phyloP scores from a whole-genome alignment of 106 monocot species.

The Phalaenopsis aphrodite region DNA sequence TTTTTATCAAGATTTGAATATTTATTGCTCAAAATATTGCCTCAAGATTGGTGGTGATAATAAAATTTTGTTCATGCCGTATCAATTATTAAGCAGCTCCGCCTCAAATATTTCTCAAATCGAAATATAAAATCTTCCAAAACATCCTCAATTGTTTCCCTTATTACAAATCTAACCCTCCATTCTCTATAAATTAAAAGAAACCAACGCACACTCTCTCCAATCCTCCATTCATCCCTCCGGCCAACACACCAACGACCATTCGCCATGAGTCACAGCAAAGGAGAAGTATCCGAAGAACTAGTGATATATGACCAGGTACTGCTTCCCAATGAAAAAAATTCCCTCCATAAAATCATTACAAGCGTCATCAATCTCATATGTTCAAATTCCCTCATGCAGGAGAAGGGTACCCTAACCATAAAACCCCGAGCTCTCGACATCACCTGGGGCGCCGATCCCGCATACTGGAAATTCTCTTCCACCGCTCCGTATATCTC shows the following conservation, averaged over 20 bases:
- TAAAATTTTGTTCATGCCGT: no score
- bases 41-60: no score
- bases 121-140: no score
- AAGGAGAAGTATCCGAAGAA: not conserved
- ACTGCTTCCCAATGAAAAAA: not conserved
- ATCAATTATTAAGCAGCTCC: no score
- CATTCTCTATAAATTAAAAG: not conserved
- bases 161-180: not conserved
- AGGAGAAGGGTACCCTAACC: not conserved
- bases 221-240: not conserved
- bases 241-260: not conserved
- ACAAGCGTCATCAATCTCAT: no score
- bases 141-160: no score
- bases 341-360: no score
- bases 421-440: not conserved
- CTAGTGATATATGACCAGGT: not conserved
- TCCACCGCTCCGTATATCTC: not conserved
- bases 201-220: not conserved
- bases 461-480: slow-evolving; percentile 2
- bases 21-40: no score
- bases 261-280: slow-evolving; percentile 5
- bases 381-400: no score
- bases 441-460: slow-evolving; percentile 12
- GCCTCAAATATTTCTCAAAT: no score
- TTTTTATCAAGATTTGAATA: no score